phyloP scores from a whole-genome alignment of 139 green algal species.

The Chlorella sorokiniana region DNA sequence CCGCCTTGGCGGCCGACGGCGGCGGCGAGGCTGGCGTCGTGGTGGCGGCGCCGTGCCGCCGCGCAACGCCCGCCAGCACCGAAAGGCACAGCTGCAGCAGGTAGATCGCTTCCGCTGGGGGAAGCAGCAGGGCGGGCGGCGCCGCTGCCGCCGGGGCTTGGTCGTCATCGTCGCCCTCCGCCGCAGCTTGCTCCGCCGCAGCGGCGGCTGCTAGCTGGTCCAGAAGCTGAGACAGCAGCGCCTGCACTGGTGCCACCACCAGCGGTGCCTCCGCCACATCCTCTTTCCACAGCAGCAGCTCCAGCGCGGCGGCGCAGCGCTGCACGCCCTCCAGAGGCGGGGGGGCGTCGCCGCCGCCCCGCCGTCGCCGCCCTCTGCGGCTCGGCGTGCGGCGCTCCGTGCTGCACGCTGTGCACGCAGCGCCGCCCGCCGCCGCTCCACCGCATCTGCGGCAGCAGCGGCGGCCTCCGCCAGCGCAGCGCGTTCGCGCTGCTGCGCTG shows the following conservation, averaged over 20 bases:
- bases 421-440: constrained; percentile 5
- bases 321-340: neutral
- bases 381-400: neutral
- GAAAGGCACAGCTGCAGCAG: constrained; percentile 62
- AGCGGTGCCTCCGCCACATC: constrained; percentile 17
- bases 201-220: constrained; percentile 21
- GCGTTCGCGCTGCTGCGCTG: neutral
- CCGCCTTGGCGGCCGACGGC: neutral
- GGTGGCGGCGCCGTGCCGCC: neutral
- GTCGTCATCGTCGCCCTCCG: neutral
- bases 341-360: neutral
- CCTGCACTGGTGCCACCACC: constrained; percentile 36
- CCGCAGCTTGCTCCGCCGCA: neutral
- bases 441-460: neutral
- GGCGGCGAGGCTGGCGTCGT: neutral
- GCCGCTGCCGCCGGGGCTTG: neutral
- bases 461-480: neutral
- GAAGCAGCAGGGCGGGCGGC: neutral
- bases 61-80: constrained; percentile 46
- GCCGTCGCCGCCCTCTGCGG: neutral
- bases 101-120: constrained; percentile 52
- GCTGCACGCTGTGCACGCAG: constrained; percentile 5
- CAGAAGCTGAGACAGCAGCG: constrained; percentile 36
- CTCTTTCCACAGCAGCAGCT: constrained; percentile 72
- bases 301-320: constrained; percentile 44